Conservation (phyloP, 768 basidiomycete genomes). For the Boletus rubroflammeus region DNA sequence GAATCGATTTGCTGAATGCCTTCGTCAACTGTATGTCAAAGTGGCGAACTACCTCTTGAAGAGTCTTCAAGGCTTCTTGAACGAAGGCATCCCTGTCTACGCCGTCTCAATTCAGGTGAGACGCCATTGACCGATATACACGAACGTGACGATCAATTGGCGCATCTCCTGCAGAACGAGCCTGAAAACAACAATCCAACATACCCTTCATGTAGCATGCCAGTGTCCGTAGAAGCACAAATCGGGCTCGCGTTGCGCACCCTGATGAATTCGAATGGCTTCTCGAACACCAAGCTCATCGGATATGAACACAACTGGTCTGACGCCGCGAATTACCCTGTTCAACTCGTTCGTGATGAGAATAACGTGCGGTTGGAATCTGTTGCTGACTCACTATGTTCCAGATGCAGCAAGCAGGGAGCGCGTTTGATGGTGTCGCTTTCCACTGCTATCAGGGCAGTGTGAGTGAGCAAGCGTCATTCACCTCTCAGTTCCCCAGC, state of each 20-base stretch:
- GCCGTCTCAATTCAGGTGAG: slow-evolving; percentile 56
- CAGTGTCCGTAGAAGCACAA: slow-evolving; percentile 51
- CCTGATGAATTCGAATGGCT: slow-evolving; percentile 60
- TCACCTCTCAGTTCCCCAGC: slow-evolving; percentile 51
- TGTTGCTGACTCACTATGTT: background rate
- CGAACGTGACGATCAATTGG: background rate
- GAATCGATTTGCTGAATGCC: background rate
- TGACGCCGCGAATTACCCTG: slow-evolving; percentile 59
- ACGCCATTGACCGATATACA: background rate
- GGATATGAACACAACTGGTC: slow-evolving; percentile 78
- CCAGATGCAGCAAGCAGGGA: slow-evolving; percentile 54
- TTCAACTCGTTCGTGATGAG: slow-evolving; percentile 42
- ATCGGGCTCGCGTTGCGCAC: slow-evolving; percentile 54
- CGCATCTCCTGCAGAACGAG: slow-evolving; percentile 41
- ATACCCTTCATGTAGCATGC: slow-evolving; percentile 63
- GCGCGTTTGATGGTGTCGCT: slow-evolving; percentile 58
- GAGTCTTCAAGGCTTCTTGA: slow-evolving; percentile 63
- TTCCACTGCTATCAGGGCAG: slow-evolving; percentile 71
- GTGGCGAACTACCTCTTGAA: slow-evolving; percentile 74
- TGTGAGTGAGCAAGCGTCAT: slow-evolving; percentile 50
- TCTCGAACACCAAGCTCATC: slow-evolving; percentile 56
- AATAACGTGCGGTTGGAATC: background rate
- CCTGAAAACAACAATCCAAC: slow-evolving; percentile 56
- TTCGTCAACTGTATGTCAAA: slow-evolving; percentile 25
- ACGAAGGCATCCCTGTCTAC: slow-evolving; percentile 55